Evolutionary conservation across 1,284 basidiomycete genomes (phyloP), one percentile per base, ranked within the genome.

Genomic region (Blastosporella zonata): DNA sequence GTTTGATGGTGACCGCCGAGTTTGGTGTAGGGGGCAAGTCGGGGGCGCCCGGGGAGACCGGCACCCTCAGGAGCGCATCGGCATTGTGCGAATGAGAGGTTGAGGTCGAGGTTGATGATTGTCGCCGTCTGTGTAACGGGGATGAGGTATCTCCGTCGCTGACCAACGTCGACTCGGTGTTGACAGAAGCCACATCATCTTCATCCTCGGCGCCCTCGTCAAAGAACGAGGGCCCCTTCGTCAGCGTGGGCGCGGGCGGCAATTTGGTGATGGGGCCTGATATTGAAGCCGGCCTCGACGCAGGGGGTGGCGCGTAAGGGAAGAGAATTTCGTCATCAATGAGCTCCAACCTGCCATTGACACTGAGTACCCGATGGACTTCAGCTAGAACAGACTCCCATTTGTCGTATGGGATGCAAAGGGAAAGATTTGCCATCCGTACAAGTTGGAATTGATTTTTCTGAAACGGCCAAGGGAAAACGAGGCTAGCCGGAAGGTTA

Each of bases 251-350:
- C n/a, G 55, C 42, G 22, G 46, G 40, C 22, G 27, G 31, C 34
- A 46, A 36, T 37, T 54, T 46, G 23, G 55, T 25, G 33, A 51
- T 46, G 41, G 52, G 10, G 7, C 29, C 27, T 6, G 56, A 51
- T 25, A 47, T 39, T 8, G 47, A 50, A 31, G 47, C 22, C 18
- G 46, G 40, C 25, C 44, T 48, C 25, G 52, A 48, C 38, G 40
- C 15, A 23, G 61, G 56, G 15, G 49, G 28, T 20, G 65, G 63
- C 29, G 67, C 64, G 47, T 78, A 80, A 0, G 85, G 82, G 58
- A 85, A 87, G 56, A 77, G 65, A 23, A 86, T 63, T 55, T 82
- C 70, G 60, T 90, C 87, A 64, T 87, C 84, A 48, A 90, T 80
- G 40, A 89, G 59, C 62, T 90, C 87, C 2, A 89, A 67, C 12